A percentile compares a stretch with the other conserved stretches of the same genome.
Evolutionary conservation across 371 early-diverging fungal species (phyloP).

Genomic region (Cladochytrium tenue): DNA sequence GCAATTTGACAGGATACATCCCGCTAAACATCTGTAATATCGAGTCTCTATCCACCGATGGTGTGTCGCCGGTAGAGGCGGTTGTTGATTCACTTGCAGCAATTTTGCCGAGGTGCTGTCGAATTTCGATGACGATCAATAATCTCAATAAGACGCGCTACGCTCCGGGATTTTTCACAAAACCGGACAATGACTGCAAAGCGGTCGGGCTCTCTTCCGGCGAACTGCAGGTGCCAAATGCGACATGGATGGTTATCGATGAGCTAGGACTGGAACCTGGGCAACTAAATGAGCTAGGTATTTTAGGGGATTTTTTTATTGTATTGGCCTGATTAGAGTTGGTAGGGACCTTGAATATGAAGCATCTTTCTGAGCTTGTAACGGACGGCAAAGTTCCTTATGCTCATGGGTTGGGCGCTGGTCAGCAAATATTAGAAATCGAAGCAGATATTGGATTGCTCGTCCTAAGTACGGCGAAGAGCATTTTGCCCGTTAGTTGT

Average conservation of each 20-base stretch:
- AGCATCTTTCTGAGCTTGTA: constrained; percentile 20
- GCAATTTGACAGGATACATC: constrained; percentile 27
- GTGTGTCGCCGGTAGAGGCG: background rate
- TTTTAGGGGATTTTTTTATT: background rate
- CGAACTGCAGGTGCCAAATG: constrained; percentile 46
- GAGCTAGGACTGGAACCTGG: constrained; percentile 56
- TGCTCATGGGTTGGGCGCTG: constrained; percentile 19
- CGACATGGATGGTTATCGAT: constrained; percentile 52
- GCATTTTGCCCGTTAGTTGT: constrained; percentile 27
- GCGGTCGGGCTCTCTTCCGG: constrained; percentile 40
- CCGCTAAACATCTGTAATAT: constrained; percentile 32
- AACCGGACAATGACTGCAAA: background rate
- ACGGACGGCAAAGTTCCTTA: constrained; percentile 25
- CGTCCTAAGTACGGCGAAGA: constrained; percentile 28
- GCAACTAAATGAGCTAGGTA: constrained; percentile 52
- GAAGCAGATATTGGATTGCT: constrained; percentile 26
- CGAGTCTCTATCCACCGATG: background rate
- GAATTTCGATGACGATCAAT: constrained; percentile 26
- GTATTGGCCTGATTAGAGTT: too few relatives aligned
- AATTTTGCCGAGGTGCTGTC: constrained; percentile 27
- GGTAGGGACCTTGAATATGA: constrained; percentile 28
- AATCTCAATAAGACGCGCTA: constrained; percentile 28
- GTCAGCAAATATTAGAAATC: constrained; percentile 6
- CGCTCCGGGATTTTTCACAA: constrained; percentile 24
- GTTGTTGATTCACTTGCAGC: constrained; percentile 9